Base-by-base conservation (phyloP, 2,329 filamentous ascomycete species). In the Aureobasidium sp. region DNA sequence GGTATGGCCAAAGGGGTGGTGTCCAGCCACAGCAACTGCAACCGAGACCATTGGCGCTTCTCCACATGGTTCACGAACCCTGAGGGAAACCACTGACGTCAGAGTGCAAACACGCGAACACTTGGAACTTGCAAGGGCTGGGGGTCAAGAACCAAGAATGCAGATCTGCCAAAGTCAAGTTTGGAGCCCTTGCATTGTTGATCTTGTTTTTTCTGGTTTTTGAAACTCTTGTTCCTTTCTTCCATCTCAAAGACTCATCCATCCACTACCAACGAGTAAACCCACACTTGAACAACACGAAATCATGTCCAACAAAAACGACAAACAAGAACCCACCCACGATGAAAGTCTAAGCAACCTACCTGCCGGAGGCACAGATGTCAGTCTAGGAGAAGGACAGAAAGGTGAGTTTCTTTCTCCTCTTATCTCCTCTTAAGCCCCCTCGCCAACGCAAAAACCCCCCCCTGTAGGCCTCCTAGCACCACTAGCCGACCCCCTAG, bases 401-500 rank as follows among this genome's bases (percentile, higher is more conserved):
- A 59, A 59, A 50, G 55, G 55, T 58, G 10, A 11, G 47, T 13
- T 6, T 4, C 4, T 11, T 19, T 15, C n/a, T n/a, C 10, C 9
- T 23, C 23, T 25, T 17, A n/a, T 31, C 15, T 21, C 7, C 6
- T 31, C 11, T 27, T 25, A 3, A n/a, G 2, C 2, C 1, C 4
- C 13, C 19, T 19, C 4, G 13, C 37, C 40, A 2, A 54, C 21
- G 0, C 5, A 3, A 17, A 21, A 15, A 6, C 15, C n/a, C n/a
- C n/a, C n/a, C n/a, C n/a, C n/a, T n/a, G n/a, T n/a, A 60, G 60
- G 60, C 8, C 60, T 69, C 45, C 68, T 73, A 40, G 66, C 68
- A 33, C 55, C 64, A 46, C 45, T 73, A 43, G 70, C 68, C 58
- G 71, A 73, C 62, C 68, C 69, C 2, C 40, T 73, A 17, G 71